These are phyloP conservation scores for Saturnispora quitensis DNA, from an alignment of 805 yeast genomes.

Conservation along the genomic window DNA sequence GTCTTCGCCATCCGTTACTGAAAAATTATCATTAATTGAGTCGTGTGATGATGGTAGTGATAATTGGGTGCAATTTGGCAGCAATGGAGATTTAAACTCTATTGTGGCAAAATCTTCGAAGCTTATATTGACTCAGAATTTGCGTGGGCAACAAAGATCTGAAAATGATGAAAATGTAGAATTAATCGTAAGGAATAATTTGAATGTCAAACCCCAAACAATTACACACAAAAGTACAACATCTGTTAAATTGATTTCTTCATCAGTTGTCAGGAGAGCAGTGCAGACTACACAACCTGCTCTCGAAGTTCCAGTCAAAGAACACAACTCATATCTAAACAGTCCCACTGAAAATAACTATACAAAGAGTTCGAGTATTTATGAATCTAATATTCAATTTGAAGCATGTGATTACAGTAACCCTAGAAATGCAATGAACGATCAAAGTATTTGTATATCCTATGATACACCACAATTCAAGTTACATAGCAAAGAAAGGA, in stretches of 20 bases:
- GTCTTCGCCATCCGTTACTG: slow-evolving; percentile 13
- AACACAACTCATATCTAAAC: neutral
- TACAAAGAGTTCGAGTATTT: slow-evolving; percentile 8
- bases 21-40: neutral
- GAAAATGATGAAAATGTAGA: neutral
- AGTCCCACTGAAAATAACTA: neutral
- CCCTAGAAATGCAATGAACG: neutral
- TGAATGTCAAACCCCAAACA: neutral
- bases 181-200: neutral
- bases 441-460: slow-evolving; percentile 4
- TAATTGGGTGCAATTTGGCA: slow-evolving; percentile 8
- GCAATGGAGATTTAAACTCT: neutral
- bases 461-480: neutral
- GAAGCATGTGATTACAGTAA: slow-evolving; percentile 6
- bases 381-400: slow-evolving; percentile 6
- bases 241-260: slow-evolving; percentile 2
- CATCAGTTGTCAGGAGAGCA: neutral
- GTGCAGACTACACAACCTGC: neutral
- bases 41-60: neutral
- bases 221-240: neutral
- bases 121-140: neutral
- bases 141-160: neutral
- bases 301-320: neutral
- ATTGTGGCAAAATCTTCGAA: neutral
- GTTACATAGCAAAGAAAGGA: neutral